phyloP scores from a whole-genome alignment of 345 rosid genomes.

The Salix viminalis region DNA sequence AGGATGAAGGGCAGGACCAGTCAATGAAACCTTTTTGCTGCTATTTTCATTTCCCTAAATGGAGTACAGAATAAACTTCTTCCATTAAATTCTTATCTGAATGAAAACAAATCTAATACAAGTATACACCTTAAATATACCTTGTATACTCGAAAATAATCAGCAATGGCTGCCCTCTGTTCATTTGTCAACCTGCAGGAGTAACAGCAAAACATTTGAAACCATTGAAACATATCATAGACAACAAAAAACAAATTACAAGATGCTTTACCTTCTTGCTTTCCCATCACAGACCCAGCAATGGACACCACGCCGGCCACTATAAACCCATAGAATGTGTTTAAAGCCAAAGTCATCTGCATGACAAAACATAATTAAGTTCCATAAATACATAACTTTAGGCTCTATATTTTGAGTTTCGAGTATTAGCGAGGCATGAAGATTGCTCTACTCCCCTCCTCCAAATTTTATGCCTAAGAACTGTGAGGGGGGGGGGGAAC shows the following conservation, averaged over 20 bases:
- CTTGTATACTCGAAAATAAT: conserved; percentile 82
- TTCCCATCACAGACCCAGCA: conserved; percentile 96
- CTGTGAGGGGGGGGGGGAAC: not conserved
- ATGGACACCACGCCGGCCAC: conserved; percentile 96
- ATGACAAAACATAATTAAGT: conserved; percentile 1
- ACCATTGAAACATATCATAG: not conserved
- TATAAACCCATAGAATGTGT: conserved; percentile 90
- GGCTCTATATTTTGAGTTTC: not conserved
- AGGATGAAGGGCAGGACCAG: conserved; percentile 74
- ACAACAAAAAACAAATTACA: not conserved
- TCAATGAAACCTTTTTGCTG: conserved; percentile 61
- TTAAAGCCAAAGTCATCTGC: conserved; percentile 92
- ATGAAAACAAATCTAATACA: conserved; percentile 1
- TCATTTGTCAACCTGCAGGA: conserved; percentile 72
- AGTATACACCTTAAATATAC: conserved; percentile 24
- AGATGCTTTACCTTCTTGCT: conserved; percentile 67
- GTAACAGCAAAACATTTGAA: conserved; percentile 2
- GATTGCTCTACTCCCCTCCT: not conserved
- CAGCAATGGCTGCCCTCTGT: conserved; percentile 86
- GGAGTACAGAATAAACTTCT: conserved; percentile 10
- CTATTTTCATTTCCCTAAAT: conserved; percentile 82
- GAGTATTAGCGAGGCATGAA: not conserved
- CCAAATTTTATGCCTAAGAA: not conserved
- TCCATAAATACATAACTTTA: not conserved
- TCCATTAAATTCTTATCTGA: conserved; percentile 1